Percentiles rank a stretch among this genome's conserved stretches.
These are phyloP conservation scores for Nicotiana otophora DNA, from an alignment of 257 asterid species.

Conservation along the genomic window DNA sequence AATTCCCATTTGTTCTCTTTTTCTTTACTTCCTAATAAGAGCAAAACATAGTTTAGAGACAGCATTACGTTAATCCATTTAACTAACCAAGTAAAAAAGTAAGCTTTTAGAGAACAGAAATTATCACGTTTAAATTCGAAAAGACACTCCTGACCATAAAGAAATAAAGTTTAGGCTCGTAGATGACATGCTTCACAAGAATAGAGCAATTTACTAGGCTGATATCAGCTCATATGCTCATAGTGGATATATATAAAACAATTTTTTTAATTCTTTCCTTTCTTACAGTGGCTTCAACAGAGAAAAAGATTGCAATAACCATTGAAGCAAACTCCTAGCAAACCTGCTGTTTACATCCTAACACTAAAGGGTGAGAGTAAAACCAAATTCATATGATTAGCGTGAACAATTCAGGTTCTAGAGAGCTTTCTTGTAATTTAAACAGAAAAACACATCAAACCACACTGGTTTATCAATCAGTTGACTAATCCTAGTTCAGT, in stretches of 20 bases:
- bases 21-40: background rate
- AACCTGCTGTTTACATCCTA: background rate
- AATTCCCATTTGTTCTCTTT: background rate
- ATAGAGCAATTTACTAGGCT: background rate
- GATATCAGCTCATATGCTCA: background rate
- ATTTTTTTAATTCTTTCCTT: background rate
- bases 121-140: background rate
- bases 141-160: background rate
- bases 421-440: background rate
- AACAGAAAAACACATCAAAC: background rate
- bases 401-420: background rate
- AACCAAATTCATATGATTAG: background rate
- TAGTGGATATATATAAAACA: background rate
- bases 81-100: background rate
- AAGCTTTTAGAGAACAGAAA: background rate
- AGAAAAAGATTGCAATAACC: background rate
- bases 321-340: background rate
- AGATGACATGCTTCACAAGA: conserved; percentile 6
- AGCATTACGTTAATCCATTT: background rate
- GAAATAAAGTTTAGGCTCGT: background rate
- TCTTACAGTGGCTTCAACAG: background rate
- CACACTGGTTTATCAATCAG: background rate
- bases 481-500: background rate
- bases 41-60: background rate
- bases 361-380: background rate